phyloP scores from a whole-genome alignment of 495 filamentous ascomycete genomes.

The Lophiostoma macrostomum region DNA sequence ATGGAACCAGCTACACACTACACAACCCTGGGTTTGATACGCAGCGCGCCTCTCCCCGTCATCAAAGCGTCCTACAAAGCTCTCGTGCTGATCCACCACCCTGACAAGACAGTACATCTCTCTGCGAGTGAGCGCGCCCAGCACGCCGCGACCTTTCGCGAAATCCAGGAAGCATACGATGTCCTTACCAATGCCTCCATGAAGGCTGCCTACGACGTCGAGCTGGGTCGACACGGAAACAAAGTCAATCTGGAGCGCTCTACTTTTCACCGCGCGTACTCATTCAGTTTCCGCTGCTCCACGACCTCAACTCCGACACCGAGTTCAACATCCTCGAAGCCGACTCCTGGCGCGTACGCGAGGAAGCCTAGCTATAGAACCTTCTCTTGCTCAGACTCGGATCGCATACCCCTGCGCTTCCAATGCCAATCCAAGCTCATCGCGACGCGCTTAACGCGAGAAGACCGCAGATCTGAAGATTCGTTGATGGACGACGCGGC shows the following conservation, averaged over 20 bases:
- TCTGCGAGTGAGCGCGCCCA: neutral
- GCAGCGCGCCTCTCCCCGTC: neutral
- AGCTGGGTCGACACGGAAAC: neutral
- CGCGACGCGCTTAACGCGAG: no score
- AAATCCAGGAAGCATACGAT: slow-evolving; percentile 17
- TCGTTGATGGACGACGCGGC: no score
- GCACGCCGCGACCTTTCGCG: slow-evolving; percentile 1
- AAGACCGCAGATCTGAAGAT: no score
- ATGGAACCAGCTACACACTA: slow-evolving; percentile 11
- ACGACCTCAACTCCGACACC: neutral
- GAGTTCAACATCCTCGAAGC: neutral
- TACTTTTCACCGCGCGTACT: neutral
- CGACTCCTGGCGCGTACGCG: neutral
- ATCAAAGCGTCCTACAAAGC: slow-evolving; percentile 19
- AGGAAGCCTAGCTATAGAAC: neutral
- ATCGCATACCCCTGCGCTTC: no score
- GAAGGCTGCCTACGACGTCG: slow-evolving; percentile 10
- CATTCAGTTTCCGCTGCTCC: no score
- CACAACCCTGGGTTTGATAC: slow-evolving; percentile 5
- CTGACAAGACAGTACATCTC: slow-evolving; percentile 16
- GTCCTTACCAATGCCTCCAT: slow-evolving; percentile 3
- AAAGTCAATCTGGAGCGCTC: neutral
- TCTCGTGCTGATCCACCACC: slow-evolving; percentile 9
- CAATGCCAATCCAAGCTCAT: no score
- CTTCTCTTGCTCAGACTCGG: neutral